Evolutionary conservation across 2,329 filamentous ascomycete species (phyloP), one percentile per base, ranked within the genome.

Genomic region (Neopestalotiopsis clavispora): DNA sequence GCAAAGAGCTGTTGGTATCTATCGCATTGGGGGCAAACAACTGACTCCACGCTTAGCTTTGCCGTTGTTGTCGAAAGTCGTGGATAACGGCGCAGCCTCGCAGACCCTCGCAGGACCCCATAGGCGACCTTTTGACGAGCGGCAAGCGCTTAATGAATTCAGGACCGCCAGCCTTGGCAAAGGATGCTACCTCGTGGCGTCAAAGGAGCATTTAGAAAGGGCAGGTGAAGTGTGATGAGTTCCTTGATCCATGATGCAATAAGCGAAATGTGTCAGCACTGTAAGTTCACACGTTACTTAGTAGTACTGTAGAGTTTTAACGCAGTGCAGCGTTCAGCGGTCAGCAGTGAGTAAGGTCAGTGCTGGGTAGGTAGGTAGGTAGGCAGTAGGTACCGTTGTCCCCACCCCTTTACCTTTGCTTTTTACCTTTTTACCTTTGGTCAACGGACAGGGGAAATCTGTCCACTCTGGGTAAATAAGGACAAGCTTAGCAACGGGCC

Each of bases 381-480:
- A 23, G 2, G 23, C 23, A 28, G 23, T 28, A 28, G 23, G 23
- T 23, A 14, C 45, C 17, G 45, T n/a, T n/a, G 45, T 20, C 45
- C n/a, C 45, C 45, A 52, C 45, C 45, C 45, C 45, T 52, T 52
- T 38, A 38, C 34, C 34, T 38, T 38, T 38, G 34, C 34, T 10
- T 28, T 28, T 28, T 10, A 38, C 6, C 10, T 38, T 38, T 38
- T 38, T 38, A 10, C 10, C 10, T 38, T 52, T 52, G n/a, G 45
- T 14, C 6, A 38, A n/a, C 45, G 45, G 45, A 52, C 45, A 52
- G 45, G 57, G 57, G 57, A 60, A 30, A 60, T 60, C 57, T 60
- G 57, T 60, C 57, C 57, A 34, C 57, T 34, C 57, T 23, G 23
- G 23, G n/a, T 38, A 10, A 52, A 60, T n/a, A 30, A 60, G 32